Evolutionary conservation across 1,284 basidiomycete species (phyloP).

Genomic region (Inonotus obliquus): DNA sequence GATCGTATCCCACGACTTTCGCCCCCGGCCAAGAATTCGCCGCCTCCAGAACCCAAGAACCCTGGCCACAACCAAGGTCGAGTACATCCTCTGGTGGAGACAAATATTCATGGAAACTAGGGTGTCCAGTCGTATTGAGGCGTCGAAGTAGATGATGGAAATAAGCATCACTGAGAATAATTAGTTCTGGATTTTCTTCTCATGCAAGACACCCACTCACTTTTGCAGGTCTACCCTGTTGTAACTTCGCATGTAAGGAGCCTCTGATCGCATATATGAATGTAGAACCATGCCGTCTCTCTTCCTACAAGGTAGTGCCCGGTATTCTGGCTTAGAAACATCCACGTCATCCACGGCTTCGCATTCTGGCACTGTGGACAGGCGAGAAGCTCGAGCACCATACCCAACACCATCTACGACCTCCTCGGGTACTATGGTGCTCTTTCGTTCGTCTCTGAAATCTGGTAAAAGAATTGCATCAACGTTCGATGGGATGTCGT

Average conservation of each 20-base stretch:
- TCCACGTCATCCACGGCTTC: slow-evolving; percentile 3
- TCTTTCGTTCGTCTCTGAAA: slow-evolving; percentile 13
- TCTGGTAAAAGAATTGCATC: neutral
- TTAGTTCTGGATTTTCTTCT: slow-evolving; percentile 1
- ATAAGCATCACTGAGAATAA: slow-evolving; percentile 46
- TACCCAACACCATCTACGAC: slow-evolving; percentile 12
- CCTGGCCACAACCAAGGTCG: slow-evolving; percentile 68
- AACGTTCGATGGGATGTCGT: neutral
- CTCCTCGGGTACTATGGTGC: slow-evolving; percentile 6
- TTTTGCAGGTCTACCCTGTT: slow-evolving; percentile 51
- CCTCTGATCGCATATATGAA: slow-evolving; percentile 43
- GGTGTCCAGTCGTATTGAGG: slow-evolving; percentile 44
- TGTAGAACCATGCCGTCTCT: slow-evolving; percentile 46
- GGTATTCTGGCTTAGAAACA: slow-evolving; percentile 7
- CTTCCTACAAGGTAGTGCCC: slow-evolving; percentile 8
- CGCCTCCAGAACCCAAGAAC: slow-evolving; percentile 58
- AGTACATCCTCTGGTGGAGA: slow-evolving; percentile 51
- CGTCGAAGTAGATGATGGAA: slow-evolving; percentile 48
- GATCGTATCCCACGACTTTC: slow-evolving; percentile 57
- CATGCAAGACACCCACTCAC: slow-evolving; percentile 35
- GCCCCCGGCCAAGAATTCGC: slow-evolving; percentile 51
- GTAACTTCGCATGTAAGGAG: slow-evolving; percentile 62
- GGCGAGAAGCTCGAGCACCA: neutral
- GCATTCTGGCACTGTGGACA: slow-evolving; percentile 1
- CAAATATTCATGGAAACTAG: slow-evolving; percentile 56